Base-by-base conservation (phyloP, 768 basidiomycete species). In the Tulasnella sp. region DNA sequence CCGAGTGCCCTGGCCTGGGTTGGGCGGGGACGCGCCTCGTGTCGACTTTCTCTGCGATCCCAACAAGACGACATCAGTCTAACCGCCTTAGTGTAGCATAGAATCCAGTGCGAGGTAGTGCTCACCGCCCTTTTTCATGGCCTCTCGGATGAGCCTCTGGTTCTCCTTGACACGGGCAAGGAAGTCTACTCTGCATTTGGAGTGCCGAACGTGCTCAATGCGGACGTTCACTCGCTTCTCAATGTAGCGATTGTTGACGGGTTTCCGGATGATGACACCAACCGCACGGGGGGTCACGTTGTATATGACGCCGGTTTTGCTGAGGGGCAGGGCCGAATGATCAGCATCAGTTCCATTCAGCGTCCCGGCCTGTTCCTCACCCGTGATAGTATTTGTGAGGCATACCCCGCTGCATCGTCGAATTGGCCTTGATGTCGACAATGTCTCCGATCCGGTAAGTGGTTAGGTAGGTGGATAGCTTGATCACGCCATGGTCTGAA, bases 341-440 rank as follows among this genome's bases (percentile, higher is more conserved):
- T 19, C 34, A 25, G 17, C 49, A 24, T 60, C 50, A 51, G 2
- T 38, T 38, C 19, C 17, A 22, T 48, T 7, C 27, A 43, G 24
- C n/a, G 54, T 51, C 57, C 61, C 25, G 38, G 44, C 46, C 34
- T 27, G 12, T 25, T 41, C 82, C 90, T 66, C 64, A 92, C 92
- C 89, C 91, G 67, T 92, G 91, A 79, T 92, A 92, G 81, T 80
- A 93, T 76, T 97, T 97, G 80, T 97, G 94, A 73, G 93, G 93
- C 92, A 98, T 96, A 74, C 96, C 96, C 86, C 93, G 94, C 83
- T 99, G 96, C 75, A 96, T 89, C 45, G 96, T 90, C 61, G 93
- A 82, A 70, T 99, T 98, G 66, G 94, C 94, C 79, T 96, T 97
- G 82, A 99, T 98, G 77, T 99, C 96, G 67, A 99, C 96, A 67